These are phyloP conservation scores for Rubroboletus pulcherrimus DNA, from an alignment of 768 basidiomycete genomes.

Conservation along the genomic window DNA sequence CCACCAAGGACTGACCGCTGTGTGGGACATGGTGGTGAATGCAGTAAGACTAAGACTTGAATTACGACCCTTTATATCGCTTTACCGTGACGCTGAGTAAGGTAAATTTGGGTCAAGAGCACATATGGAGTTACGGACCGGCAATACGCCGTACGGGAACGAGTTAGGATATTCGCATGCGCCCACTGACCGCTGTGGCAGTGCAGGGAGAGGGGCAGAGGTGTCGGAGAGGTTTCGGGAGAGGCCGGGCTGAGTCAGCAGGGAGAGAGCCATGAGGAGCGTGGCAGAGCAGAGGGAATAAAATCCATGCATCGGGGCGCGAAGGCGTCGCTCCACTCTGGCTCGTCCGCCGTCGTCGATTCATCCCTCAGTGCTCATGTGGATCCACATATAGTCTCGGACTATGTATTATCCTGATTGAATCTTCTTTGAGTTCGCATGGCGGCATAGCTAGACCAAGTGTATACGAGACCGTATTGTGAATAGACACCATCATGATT, in stretches of 20 bases:
- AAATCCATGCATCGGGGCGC: no score
- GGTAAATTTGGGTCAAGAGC: slow-evolving; percentile 3
- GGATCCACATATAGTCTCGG: neutral
- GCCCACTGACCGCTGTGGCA: no score
- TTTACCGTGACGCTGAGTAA: neutral
- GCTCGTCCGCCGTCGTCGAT: no score
- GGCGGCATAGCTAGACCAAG: neutral
- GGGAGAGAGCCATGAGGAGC: no score
- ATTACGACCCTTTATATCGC: slow-evolving; percentile 13
- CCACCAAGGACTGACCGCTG: slow-evolving; percentile 30
- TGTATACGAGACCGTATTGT: slow-evolving; percentile 1
- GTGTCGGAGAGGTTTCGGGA: no score
- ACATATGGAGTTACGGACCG: slow-evolving; percentile 2
- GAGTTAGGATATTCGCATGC: no score
- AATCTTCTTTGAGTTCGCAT: neutral
- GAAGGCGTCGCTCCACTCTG: no score
- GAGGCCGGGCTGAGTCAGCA: no score
- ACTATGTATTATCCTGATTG: slow-evolving; percentile 2
- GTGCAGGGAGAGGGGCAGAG: no score
- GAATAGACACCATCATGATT: slow-evolving; percentile 10
- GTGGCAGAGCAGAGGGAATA: no score
- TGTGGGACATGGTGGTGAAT: slow-evolving; percentile 34
- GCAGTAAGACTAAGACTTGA: neutral
- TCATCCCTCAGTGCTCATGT: neutral
- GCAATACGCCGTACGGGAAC: no score